Percentiles rank a stretch among this genome's conserved stretches.
phyloP scores from a whole-genome alignment of 164 flowering plant species.

The Sedum album region DNA sequence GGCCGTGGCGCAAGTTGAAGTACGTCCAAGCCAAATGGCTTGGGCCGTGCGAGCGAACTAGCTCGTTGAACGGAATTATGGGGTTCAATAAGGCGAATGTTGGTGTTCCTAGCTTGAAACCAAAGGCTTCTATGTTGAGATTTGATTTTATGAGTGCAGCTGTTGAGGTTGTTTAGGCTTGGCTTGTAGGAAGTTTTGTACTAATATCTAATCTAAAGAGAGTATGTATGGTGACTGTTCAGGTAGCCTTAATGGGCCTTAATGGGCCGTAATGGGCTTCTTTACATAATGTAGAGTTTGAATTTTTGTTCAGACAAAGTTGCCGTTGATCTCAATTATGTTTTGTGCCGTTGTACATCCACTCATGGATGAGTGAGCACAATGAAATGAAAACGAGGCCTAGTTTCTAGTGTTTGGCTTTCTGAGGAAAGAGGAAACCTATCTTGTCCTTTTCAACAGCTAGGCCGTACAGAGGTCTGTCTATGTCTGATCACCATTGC shows the following conservation, averaged over 20 bases:
- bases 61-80: background rate
- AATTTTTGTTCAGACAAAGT: no score
- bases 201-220: background rate
- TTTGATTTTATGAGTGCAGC: background rate
- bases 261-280: no score
- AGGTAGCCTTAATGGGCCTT: no score
- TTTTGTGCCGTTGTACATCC: background rate
- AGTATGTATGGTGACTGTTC: no score
- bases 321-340: background rate
- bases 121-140: background rate
- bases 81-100: background rate
- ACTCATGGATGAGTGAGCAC: background rate
- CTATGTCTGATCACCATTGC: no score
- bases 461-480: background rate
- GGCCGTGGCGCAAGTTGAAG: conserved; percentile 60
- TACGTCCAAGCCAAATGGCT: conserved; percentile 70
- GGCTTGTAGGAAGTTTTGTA: background rate
- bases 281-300: no score
- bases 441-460: background rate
- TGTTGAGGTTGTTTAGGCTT: background rate
- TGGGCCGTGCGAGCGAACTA: conserved; percentile 24
- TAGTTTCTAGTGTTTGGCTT: background rate
- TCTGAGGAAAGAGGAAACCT: background rate
- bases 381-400: background rate
- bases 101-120: background rate